Percentiles rank a stretch among this genome's conserved stretches.
phyloP scores from a whole-genome alignment of 1,284 basidiomycete genomes.

The Cutaneotrichosporon dermatis region DNA sequence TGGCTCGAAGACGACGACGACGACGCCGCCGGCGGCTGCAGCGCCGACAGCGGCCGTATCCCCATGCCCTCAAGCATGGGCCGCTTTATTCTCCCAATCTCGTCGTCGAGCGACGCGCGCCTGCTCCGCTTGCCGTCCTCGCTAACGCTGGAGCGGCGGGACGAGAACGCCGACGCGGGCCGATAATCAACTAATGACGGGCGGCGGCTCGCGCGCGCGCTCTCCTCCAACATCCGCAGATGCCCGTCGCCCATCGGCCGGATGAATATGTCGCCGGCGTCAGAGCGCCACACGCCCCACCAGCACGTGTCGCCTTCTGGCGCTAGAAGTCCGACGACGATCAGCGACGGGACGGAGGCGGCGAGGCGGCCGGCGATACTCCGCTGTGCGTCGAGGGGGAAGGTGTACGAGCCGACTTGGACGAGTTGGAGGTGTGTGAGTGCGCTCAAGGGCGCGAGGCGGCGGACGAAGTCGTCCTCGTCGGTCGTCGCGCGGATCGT shows the following conservation, averaged over 20 bases:
- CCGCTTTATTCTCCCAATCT: too few relatives aligned
- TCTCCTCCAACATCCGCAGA: conserved; percentile 2
- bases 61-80: too few relatives aligned
- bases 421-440: conserved; percentile 34
- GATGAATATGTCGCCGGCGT: background rate
- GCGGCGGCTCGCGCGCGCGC: background rate
- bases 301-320: conserved; percentile 38
- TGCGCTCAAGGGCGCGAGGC: conserved; percentile 25
- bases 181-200: background rate
- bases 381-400: conserved; percentile 22
- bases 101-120: background rate
- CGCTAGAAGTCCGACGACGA: conserved; percentile 37
- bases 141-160: background rate
- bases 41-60: too few relatives aligned
- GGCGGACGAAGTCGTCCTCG: conserved; percentile 32
- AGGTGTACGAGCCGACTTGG: conserved; percentile 43
- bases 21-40: too few relatives aligned
- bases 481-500: conserved; percentile 20
- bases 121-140: background rate
- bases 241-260: conserved; percentile 5
- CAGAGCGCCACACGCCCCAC: conserved; percentile 40
- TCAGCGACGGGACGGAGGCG: conserved; percentile 22
- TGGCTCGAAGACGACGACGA: too few relatives aligned
- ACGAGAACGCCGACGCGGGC: background rate
- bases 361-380: conserved; percentile 27